Base-by-base conservation (phyloP, 768 basidiomycete species). In the Tylopilus subfusipes region DNA sequence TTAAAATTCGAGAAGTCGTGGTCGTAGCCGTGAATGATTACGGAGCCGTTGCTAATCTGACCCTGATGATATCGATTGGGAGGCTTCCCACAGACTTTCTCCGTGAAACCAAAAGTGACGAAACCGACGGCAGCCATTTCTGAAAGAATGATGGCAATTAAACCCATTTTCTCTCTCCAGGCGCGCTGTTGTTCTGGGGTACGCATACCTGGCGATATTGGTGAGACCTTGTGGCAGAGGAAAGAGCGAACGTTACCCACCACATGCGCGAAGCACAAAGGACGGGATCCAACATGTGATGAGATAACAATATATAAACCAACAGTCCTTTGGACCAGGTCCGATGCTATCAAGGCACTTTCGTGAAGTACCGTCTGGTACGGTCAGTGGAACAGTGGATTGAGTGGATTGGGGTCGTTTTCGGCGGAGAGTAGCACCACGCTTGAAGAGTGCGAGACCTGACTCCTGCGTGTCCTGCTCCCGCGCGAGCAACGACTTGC, bases 121-220 rank as follows among this genome's bases (percentile, higher is more conserved):
- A 93, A 99, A 66, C 95, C 97, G 64, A 99, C 97, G 50, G 77
- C 82, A 18, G 90, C 89, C 95, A 98, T 97, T 58, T 94, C 80
- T n/a, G 72, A 5, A 16, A 81, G 68, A 65, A 96, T 92, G 70
- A 98, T 78, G 59, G 79, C 76, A 46, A 99, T 76, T 24, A 99
- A 81, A 9, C 96, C 97, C 72, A 98, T 93, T 76, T 99, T 99
- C 74, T 99, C 97, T 58, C 97, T 81, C 95, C 95, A 99, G 40
- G 97, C 97, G 46, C 93, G 84, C 69, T 97, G 94, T 61, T 88
- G 89, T 59, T 99, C 97, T 0, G 92, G 88, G 27, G 87, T 95
- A 51, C 82, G 81, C 60, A 97, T 88, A 51, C 95, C 93, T 94
- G 55, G 27, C 48, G 45, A 45, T 34, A 52, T 42, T 13, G 16